A percentile compares a stretch with the other conserved stretches of the same genome.
Evolutionary conservation across 768 basidiomycete genomes (phyloP).

Genomic region (Mycena crocata): DNA sequence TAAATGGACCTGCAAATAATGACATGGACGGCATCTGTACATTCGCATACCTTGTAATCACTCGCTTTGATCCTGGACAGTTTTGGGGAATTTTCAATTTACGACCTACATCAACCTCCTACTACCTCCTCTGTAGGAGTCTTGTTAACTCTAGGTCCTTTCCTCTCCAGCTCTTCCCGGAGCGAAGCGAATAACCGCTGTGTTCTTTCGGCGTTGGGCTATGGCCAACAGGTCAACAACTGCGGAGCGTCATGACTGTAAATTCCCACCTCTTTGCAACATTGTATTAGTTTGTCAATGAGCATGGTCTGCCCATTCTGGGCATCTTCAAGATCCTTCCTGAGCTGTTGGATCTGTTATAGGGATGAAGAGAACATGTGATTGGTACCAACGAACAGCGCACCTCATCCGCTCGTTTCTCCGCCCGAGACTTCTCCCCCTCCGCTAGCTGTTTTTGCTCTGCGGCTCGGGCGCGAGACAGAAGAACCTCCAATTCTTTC

Average conservation of each 20-base stretch:
- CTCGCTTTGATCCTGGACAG: constrained; percentile 24
- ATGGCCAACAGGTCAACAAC: background rate
- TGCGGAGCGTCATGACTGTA: background rate
- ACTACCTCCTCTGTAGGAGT: constrained; percentile 57
- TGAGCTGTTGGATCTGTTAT: constrained; percentile 71
- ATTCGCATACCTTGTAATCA: constrained; percentile 34
- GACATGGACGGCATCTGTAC: constrained; percentile 34
- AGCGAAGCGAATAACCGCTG: constrained; percentile 84
- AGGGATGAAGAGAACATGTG: constrained; percentile 32
- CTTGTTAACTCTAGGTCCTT: constrained; percentile 58
- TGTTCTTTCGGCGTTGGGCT: constrained; percentile 88
- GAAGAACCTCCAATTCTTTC: constrained; percentile 89
- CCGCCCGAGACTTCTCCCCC: constrained; percentile 74
- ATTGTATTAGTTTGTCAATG: constrained; percentile 85
- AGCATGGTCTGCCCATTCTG: constrained; percentile 83
- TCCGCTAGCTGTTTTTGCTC: constrained; percentile 89
- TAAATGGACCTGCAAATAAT: constrained; percentile 35
- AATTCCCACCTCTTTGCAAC: constrained; percentile 84
- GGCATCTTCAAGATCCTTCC: constrained; percentile 83
- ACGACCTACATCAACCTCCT: constrained; percentile 52
- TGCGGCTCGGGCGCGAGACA: constrained; percentile 88
- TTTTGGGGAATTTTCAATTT: constrained; percentile 28
- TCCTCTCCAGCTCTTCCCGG: constrained; percentile 86
- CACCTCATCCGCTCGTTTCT: constrained; percentile 82
- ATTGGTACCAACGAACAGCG: constrained; percentile 40